Evolutionary conservation across 805 yeast species (phyloP).

Genomic region (Nakazawaea ambrosiae): DNA sequence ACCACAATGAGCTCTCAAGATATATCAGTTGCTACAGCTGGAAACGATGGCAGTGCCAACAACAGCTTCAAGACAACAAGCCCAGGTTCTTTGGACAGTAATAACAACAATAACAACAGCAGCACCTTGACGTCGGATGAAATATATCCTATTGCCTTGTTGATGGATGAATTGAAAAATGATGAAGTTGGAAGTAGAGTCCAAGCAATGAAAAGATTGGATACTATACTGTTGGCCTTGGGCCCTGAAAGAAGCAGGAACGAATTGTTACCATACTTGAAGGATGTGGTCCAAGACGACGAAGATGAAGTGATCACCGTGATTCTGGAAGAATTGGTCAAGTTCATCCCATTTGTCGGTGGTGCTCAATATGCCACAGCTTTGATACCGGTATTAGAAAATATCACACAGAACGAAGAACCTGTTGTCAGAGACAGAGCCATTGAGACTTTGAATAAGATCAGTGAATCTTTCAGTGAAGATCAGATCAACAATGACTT

Average conservation of each 20-base stretch:
- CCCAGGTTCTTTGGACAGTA: background rate
- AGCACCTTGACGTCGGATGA: slow-evolving; percentile 33
- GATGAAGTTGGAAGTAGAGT: slow-evolving; percentile 93
- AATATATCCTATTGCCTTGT: slow-evolving; percentile 87
- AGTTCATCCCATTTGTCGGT: slow-evolving; percentile 84
- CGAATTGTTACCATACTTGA: slow-evolving; percentile 86
- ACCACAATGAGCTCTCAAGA: too few relatives aligned
- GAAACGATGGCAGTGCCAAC: background rate
- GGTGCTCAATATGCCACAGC: slow-evolving; percentile 61
- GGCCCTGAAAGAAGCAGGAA: slow-evolving; percentile 90
- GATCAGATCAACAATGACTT: slow-evolving; percentile 61
- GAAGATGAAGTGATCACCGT: slow-evolving; percentile 97
- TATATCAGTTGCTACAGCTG: background rate
- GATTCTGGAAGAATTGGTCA: slow-evolving; percentile 83
- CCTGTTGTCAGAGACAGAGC: slow-evolving; percentile 95
- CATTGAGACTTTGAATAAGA: slow-evolving; percentile 70
- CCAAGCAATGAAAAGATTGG: slow-evolving; percentile 88
- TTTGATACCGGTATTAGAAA: slow-evolving; percentile 65
- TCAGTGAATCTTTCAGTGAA: slow-evolving; percentile 55
- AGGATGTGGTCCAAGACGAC: slow-evolving; percentile 88
- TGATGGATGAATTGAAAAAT: slow-evolving; percentile 91
- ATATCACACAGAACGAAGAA: slow-evolving; percentile 88
- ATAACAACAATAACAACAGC: background rate
- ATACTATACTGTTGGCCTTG: slow-evolving; percentile 89
- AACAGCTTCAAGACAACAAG: background rate